These are phyloP conservation scores for Calonectria montana DNA, from an alignment of 2,329 filamentous ascomycete species.

Conservation along the genomic window DNA sequence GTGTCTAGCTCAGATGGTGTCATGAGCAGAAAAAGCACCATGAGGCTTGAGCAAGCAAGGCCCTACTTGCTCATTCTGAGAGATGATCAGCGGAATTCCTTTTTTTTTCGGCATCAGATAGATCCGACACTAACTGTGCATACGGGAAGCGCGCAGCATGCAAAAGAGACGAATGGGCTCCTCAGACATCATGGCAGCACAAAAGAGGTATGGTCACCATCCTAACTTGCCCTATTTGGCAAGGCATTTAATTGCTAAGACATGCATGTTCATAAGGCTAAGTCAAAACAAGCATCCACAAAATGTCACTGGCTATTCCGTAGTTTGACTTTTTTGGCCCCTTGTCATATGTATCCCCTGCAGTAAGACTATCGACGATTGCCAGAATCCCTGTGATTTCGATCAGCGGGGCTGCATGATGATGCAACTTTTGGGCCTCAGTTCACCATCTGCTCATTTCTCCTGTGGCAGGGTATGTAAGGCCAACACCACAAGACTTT, in stretches of 20 bases:
- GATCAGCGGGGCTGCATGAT: constrained; percentile 19
- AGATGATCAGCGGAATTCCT: constrained; percentile 21
- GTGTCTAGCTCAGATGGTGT: constrained; percentile 30
- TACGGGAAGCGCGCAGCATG: constrained; percentile 7
- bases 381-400: not conserved
- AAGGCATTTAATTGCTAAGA: not conserved
- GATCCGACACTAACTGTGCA: not conserved
- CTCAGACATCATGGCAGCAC: not conserved
- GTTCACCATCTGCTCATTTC: not conserved
- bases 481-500: not conserved
- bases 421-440: not conserved
- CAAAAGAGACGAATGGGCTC: not conserved
- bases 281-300: constrained; percentile 11
- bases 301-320: not conserved
- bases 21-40: constrained; percentile 14
- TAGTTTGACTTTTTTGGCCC: not conserved
- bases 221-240: constrained; percentile 15
- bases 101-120: not conserved
- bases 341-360: not conserved
- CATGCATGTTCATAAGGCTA: constrained; percentile 3
- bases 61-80: not conserved
- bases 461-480: not conserved
- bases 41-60: not conserved
- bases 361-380: not conserved
- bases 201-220: not conserved